Conservation (phyloP, 108 stramenopile genomes). For the Schizochytrium sp. region DNA sequence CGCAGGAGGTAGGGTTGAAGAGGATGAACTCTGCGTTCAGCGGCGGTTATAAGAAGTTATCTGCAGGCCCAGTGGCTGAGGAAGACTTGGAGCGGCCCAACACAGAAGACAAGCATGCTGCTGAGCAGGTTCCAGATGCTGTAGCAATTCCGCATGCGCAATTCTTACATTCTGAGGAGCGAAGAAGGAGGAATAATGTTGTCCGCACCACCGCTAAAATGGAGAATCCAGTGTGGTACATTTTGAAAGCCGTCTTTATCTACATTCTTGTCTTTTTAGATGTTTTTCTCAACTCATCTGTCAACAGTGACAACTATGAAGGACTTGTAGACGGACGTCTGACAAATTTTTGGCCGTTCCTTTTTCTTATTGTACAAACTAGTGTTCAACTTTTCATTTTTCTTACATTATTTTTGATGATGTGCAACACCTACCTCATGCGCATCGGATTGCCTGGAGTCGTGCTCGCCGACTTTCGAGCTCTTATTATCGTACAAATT, state of each 20-base stretch:
- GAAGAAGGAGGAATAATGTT: neutral
- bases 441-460: conserved; percentile 49
- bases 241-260: conserved; percentile 30
- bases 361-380: conserved; percentile 42
- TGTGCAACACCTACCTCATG: conserved; percentile 61
- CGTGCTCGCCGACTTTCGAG: conserved; percentile 31
- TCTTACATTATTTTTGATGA: conserved; percentile 39
- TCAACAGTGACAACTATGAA: conserved; percentile 60
- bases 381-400: conserved; percentile 56
- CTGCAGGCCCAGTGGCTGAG: neutral
- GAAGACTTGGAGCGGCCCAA: neutral
- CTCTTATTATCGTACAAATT: conserved; percentile 4
- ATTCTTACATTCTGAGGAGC: neutral
- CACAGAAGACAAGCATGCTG: neutral
- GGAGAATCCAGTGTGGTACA: conserved; percentile 53
- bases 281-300: conserved; percentile 34
- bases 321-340: conserved; percentile 39
- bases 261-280: conserved; percentile 30
- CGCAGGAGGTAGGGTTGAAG: too few relatives aligned
- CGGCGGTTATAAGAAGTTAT: too few relatives aligned
- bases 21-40: neutral
- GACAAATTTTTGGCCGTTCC: conserved; percentile 61
- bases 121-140: neutral
- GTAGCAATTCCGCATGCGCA: neutral
- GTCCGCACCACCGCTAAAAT: neutral